Base-by-base conservation (phyloP, 2,329 filamentous ascomycete species). In the Chrysosporium queenslandicum region DNA sequence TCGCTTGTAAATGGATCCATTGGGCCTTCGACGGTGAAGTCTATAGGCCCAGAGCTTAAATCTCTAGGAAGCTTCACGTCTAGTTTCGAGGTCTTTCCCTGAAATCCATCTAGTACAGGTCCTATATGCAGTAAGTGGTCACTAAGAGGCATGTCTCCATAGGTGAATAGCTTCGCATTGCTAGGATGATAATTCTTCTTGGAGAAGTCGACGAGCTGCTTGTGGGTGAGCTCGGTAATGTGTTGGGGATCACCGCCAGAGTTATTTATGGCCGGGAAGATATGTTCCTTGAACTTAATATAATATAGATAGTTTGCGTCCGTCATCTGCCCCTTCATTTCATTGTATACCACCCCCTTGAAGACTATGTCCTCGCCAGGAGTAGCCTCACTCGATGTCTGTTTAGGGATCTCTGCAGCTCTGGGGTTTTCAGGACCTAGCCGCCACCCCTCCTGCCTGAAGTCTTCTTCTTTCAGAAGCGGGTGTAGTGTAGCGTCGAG, bases 271-370 rank as follows among this genome's bases (percentile, higher is more conserved):
- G 85, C 85, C 0, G 92, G 92, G 65, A 94, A 92, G 50, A 98
- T 87, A 66, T 92, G 85, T 61, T 97, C 89, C 65, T 94, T 88
- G 69, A 94, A 98, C 50, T 85, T 80, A 59, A 96, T 94, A 68
- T 96, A 97, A 74, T 87, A 98, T 0, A 97, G 75, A 63, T 98
- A 98, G 59, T 88, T 88, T 5, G 91, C 89, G 67, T 98, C 92
- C 1, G 92, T 97, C 83, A 97, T 94, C 65, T 96, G 90, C 0
- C 92, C 92, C 72, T 98, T 98, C 92, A 98, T 98, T 73, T 98
- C 92, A 63, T 98, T 98, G 73, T 97, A 97, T 0, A 97, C 91
- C 1, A 97, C 92, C 23, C 91, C 91, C 72, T 97, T 97, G 77
- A 97, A 97, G 0, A 95, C 87, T 40, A 72, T 66, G 45, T 72